Conservation (phyloP, 2,329 filamentous ascomycete species). For the Penicillium concentricum region DNA sequence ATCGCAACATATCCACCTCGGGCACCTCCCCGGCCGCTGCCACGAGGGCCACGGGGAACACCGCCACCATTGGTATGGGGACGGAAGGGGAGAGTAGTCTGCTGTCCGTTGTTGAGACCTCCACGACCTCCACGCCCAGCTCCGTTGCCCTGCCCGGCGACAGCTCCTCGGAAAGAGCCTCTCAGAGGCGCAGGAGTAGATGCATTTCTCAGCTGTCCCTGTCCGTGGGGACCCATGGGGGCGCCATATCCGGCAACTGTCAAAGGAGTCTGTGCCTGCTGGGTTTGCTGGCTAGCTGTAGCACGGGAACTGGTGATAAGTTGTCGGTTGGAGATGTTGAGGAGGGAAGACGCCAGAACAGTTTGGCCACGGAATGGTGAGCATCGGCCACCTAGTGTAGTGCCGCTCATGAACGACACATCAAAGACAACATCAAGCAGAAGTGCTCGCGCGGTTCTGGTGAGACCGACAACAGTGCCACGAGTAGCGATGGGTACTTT, state of each 20-base stretch:
- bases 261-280: conserved; percentile 54
- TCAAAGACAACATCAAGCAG: conserved; percentile 94
- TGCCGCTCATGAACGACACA: conserved; percentile 93
- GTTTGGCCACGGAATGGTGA: conserved; percentile 93
- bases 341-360: conserved; percentile 79
- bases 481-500: conserved; percentile 90
- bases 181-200: conserved; percentile 56
- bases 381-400: conserved; percentile 83
- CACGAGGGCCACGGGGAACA: conserved; percentile 23
- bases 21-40: conserved; percentile 32
- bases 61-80: conserved; percentile 28
- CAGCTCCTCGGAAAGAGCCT: conserved; percentile 59
- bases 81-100: conserved; percentile 33
- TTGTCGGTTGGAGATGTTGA: conserved; percentile 83
- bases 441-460: conserved; percentile 76
- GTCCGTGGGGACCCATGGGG: conserved; percentile 57
- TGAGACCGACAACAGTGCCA: conserved; percentile 93
- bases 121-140: conserved; percentile 39
- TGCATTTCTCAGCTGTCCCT: conserved; percentile 60
- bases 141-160: conserved; percentile 47
- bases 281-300: conserved; percentile 50
- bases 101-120: conserved; percentile 24
- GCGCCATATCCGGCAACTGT: conserved; percentile 58
- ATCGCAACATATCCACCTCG: conserved; percentile 41
- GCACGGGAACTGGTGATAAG: conserved; percentile 60